phyloP scores from a whole-genome alignment of 2,329 filamentous ascomycete species.

The Balansia obtecta region DNA sequence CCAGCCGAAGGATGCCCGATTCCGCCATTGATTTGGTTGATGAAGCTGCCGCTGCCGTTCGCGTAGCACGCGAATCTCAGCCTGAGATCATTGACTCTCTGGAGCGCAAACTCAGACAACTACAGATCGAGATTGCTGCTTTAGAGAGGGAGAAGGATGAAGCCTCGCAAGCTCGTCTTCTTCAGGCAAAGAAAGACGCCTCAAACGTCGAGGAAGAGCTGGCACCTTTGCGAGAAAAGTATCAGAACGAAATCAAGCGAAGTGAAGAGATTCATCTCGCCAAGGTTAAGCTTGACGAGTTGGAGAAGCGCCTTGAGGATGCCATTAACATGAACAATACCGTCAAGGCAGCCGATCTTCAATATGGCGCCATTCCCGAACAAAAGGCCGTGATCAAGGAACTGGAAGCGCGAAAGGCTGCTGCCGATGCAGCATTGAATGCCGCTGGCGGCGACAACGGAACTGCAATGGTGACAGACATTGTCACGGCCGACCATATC shows the following conservation, averaged over 20 bases:
- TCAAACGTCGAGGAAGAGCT: slow-evolving; percentile 92
- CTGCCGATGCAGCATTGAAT: slow-evolving; percentile 61
- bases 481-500: slow-evolving; percentile 94
- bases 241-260: slow-evolving; percentile 83
- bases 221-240: slow-evolving; percentile 84
- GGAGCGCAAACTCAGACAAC: slow-evolving; percentile 77
- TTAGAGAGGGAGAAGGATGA: slow-evolving; percentile 90
- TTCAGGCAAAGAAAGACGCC: slow-evolving; percentile 76
- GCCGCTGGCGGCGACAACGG: slow-evolving; percentile 42
- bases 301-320: slow-evolving; percentile 86
- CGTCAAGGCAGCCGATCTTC: slow-evolving; percentile 78
- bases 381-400: slow-evolving; percentile 68
- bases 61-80: slow-evolving; percentile 89
- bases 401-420: slow-evolving; percentile 69
- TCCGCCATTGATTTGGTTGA: slow-evolving; percentile 95
- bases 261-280: slow-evolving; percentile 87
- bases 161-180: slow-evolving; percentile 72
- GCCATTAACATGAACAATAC: slow-evolving; percentile 81
- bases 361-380: slow-evolving; percentile 96
- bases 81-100: slow-evolving; percentile 92
- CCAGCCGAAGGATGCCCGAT: slow-evolving; percentile 79
- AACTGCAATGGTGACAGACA: slow-evolving; percentile 73
- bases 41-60: slow-evolving; percentile 91
- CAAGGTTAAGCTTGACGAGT: slow-evolving; percentile 85
- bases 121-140: slow-evolving; percentile 96